Evolutionary conservation across 2,329 filamentous ascomycete species (phyloP), one percentile per base, ranked within the genome.

Genomic region (Xylaria sp.): DNA sequence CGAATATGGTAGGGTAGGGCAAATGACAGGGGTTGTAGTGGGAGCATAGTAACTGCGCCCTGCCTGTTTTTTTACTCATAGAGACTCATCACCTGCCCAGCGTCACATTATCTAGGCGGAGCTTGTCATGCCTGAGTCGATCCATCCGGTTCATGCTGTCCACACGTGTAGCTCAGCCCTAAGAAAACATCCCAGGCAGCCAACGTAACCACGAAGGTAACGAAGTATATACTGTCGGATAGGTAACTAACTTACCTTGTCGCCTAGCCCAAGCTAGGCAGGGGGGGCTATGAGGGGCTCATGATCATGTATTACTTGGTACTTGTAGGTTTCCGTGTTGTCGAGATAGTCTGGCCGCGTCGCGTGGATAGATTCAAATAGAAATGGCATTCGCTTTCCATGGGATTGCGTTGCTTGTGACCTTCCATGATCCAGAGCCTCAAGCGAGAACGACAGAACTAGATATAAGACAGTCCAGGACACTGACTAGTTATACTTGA

Each of bases 91-190:
- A 71, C 66, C 62, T 67, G 65, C 55, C 58, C 52, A 58, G 28
- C 49, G 68, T 71, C 57, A 62, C 63, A 69, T 15, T 36, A 36
- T 55, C 63, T 52, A 13, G 41, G 52, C 63, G 64, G 46, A 52
- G 63, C 59, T 66, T 67, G 65, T 66, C 69, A 60, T 66, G 69
- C 51, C 62, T 25, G 39, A 31, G 46, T 23, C 64, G 43, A 58
- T 63, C 56, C 59, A 61, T 67, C 62, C 59, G 51, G 55, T 52
- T 70, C 61, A 60, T 65, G 58, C 55, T 62, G 46, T 31, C 59
- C 55, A 68, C 49, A 64, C 55, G 61, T 65, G 62, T 66, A 61
- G 43, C 56, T 71, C 69, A 71, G 69, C 69, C 69, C 66, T 71
- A 59, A 49, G 58, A 41, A 51, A 49, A 20, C 54, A 49, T 62